Percentiles rank a stretch among this genome's conserved stretches.
phyloP scores from a whole-genome alignment of 768 basidiomycete genomes.

The Podaxis pistillaris region DNA sequence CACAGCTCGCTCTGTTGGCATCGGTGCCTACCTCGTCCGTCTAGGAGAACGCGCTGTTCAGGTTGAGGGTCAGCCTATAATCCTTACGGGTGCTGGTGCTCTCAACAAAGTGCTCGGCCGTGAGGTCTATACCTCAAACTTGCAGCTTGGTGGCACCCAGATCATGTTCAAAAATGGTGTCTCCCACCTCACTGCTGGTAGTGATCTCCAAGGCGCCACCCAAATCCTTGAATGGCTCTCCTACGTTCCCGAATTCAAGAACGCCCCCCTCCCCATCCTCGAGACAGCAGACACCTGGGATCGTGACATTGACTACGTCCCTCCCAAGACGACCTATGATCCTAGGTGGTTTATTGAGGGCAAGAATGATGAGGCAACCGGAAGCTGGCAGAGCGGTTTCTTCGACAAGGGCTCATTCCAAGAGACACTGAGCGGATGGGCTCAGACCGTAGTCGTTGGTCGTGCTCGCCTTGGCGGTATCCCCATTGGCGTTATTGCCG shows the following conservation, averaged over 20 bases:
- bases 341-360: conserved; percentile 98
- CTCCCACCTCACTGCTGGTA: conserved; percentile 91
- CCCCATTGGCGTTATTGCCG: conserved; percentile 96
- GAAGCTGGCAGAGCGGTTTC: conserved; percentile 84
- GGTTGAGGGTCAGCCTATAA: conserved; percentile 99
- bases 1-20: conserved; percentile 97
- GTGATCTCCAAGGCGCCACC: conserved; percentile 93
- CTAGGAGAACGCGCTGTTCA: conserved; percentile 97
- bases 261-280: conserved; percentile 76
- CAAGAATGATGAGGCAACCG: conserved; percentile 79
- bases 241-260: conserved; percentile 85
- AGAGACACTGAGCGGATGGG: conserved; percentile 98
- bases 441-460: conserved; percentile 97
- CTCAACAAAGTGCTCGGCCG: conserved; percentile 99
- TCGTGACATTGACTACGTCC: conserved; percentile 84
- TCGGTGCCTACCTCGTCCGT: conserved; percentile 97
- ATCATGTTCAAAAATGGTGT: conserved; percentile 99
- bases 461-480: conserved; percentile 96
- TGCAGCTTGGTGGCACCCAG: conserved; percentile 99
- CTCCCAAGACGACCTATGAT: conserved; percentile 94
- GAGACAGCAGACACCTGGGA: conserved; percentile 82
- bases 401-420: conserved; percentile 98
- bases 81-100: conserved; percentile 94
- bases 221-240: conserved; percentile 95
- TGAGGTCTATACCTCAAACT: conserved; percentile 97